phyloP scores from a whole-genome alignment of 345 rosid genomes.

The Lepidium sativum region DNA sequence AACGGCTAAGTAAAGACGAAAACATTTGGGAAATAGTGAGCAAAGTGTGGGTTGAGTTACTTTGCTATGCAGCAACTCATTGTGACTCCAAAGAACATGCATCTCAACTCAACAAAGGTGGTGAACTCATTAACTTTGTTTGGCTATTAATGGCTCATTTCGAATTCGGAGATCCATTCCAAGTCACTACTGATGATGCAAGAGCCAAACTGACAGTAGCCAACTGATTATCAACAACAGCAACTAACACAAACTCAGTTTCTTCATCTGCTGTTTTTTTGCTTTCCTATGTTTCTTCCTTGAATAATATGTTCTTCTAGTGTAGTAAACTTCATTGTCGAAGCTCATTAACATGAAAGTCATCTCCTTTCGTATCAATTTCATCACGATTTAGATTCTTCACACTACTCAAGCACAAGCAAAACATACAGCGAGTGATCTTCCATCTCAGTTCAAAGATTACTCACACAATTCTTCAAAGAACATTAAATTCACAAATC shows the following conservation, averaged over 20 bases:
- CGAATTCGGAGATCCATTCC: constrained; percentile 42
- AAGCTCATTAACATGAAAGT: background rate
- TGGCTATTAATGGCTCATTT: constrained; percentile 54
- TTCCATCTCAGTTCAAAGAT: background rate
- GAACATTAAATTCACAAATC: background rate
- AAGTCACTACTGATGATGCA: constrained; percentile 34
- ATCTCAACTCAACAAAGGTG: constrained; percentile 40
- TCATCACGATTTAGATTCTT: background rate
- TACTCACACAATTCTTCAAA: background rate
- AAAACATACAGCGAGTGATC: background rate
- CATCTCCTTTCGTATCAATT: background rate
- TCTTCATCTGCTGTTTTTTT: background rate
- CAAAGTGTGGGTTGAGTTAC: constrained; percentile 31
- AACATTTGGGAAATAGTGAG: constrained; percentile 23
- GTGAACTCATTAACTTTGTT: constrained; percentile 44
- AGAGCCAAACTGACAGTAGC: constrained; percentile 32
- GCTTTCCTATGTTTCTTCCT: background rate
- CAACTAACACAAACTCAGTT: background rate
- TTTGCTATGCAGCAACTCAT: constrained; percentile 27
- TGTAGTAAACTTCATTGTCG: background rate
- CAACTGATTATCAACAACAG: background rate
- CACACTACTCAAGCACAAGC: background rate
- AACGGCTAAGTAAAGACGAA: background rate
- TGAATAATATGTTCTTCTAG: constrained; percentile 12
- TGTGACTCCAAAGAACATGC: constrained; percentile 31